Conservation (phyloP, 495 filamentous ascomycete species). For the Tetracladium setigerum region DNA sequence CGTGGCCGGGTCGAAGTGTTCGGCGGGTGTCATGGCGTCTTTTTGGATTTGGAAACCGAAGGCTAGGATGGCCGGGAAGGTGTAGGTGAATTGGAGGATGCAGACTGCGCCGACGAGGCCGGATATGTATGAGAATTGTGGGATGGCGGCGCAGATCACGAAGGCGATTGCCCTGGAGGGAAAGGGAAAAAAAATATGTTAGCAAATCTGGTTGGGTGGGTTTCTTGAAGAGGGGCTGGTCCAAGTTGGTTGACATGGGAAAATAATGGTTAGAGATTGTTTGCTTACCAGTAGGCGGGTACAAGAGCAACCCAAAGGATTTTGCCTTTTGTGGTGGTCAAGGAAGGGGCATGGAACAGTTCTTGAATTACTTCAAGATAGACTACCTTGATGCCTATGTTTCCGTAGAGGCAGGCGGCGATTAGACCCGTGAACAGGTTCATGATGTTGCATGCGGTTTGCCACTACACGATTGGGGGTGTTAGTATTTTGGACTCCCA, state of each 20-base stretch:
- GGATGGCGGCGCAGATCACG: conserved; percentile 43
- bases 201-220: too few species aligned
- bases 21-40: conserved; percentile 32
- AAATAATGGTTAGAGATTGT: too few species aligned
- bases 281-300: conserved; percentile 44
- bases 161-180: conserved; percentile 38
- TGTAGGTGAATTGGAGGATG: conserved; percentile 33
- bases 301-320: conserved; percentile 43
- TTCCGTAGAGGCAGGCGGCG: conserved; percentile 51
- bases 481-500: too few species aligned
- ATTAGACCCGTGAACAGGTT: conserved; percentile 45
- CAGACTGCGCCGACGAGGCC: conserved; percentile 38
- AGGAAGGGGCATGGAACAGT: conserved; percentile 41
- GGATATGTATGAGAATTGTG: conserved; percentile 40
- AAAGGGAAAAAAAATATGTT: too few species aligned
- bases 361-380: conserved; percentile 52
- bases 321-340: conserved; percentile 42
- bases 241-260: too few species aligned
- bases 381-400: conserved; percentile 59
- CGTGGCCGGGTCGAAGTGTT: conserved; percentile 39
- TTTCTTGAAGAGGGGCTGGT: too few species aligned
- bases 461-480: conserved; percentile 25
- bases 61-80: conserved; percentile 20
- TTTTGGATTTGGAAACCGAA: conserved; percentile 38
- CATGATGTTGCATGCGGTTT: conserved; percentile 49